Evolutionary conservation across 208 protist genomes (phyloP).

Genomic region (Angomonas deanei): DNA sequence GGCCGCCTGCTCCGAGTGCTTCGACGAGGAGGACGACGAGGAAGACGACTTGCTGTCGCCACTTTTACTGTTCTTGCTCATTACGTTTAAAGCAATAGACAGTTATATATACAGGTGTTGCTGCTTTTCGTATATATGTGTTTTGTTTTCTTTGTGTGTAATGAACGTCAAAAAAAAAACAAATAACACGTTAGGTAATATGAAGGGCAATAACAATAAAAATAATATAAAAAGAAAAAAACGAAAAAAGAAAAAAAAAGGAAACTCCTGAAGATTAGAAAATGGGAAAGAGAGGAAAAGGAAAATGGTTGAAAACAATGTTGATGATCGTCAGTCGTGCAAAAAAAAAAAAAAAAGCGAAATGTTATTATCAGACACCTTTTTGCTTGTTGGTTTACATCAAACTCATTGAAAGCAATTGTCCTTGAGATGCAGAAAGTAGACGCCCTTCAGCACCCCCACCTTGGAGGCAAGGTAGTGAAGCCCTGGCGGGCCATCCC

Average conservation of each 20-base stretch:
- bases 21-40: not conserved
- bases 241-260: slow-evolving; percentile 10
- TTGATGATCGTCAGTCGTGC: too few relatives aligned
- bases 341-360: too few relatives aligned
- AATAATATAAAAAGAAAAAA: not conserved
- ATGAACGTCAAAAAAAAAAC: not conserved
- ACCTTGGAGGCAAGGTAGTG: not conserved
- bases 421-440: slow-evolving; percentile 2
- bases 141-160: not conserved
- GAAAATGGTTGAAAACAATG: not conserved
- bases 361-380: too few relatives aligned
- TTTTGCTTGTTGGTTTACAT: too few relatives aligned
- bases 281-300: slow-evolving; percentile 1
- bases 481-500: not conserved
- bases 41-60: not conserved
- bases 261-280: not conserved
- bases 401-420: not conserved
- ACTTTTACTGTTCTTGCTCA: not conserved
- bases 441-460: not conserved
- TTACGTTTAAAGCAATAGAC: too few relatives aligned
- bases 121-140: too few relatives aligned
- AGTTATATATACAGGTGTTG: too few relatives aligned
- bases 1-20: not conserved
- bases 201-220: slow-evolving; percentile 1
- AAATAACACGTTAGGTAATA: not conserved